These are phyloP conservation scores for Schizophyllum amplum DNA, from an alignment of 1,284 basidiomycete species.

Conservation along the genomic window DNA sequence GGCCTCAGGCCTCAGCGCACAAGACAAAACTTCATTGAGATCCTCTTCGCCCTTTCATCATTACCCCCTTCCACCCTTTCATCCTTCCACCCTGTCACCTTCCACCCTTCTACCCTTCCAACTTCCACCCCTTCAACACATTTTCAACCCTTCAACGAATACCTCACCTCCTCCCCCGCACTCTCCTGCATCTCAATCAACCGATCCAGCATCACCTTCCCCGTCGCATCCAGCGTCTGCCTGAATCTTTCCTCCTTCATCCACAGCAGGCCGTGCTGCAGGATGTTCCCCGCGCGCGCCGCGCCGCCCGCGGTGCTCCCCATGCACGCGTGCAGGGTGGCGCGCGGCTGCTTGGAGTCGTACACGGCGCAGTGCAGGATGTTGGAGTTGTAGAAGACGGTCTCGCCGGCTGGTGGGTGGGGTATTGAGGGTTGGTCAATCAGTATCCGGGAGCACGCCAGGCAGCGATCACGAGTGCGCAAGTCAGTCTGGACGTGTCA, in stretches of 20 bases:
- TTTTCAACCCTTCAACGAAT: slow-evolving; percentile 39
- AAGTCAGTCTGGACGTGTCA: neutral
- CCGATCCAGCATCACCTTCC: slow-evolving; percentile 52
- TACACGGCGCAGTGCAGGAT: slow-evolving; percentile 74
- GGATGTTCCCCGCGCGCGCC: slow-evolving; percentile 62
- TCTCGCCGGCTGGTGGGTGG: slow-evolving; percentile 47
- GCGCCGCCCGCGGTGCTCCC: slow-evolving; percentile 55
- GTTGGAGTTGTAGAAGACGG: slow-evolving; percentile 79
- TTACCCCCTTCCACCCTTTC: too few species aligned
- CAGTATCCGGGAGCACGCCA: neutral
- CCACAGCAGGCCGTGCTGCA: slow-evolving; percentile 77
- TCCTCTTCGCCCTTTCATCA: too few species aligned
- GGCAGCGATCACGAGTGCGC: neutral
- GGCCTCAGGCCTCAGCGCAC: too few species aligned
- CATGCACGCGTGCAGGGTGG: slow-evolving; percentile 71
- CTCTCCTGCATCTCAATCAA: slow-evolving; percentile 48
- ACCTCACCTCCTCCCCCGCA: slow-evolving; percentile 37
- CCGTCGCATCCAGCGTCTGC: slow-evolving; percentile 37
- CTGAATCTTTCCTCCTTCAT: slow-evolving; percentile 56
- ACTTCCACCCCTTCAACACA: too few species aligned
- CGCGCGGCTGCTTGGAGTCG: slow-evolving; percentile 41
- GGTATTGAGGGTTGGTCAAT: too few species aligned
- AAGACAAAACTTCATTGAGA: too few species aligned
- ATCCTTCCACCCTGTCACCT: too few species aligned
- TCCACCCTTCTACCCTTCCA: too few species aligned